phyloP scores from a whole-genome alignment of 495 filamentous ascomycete genomes.

The Aspergillus egyptiacus region DNA sequence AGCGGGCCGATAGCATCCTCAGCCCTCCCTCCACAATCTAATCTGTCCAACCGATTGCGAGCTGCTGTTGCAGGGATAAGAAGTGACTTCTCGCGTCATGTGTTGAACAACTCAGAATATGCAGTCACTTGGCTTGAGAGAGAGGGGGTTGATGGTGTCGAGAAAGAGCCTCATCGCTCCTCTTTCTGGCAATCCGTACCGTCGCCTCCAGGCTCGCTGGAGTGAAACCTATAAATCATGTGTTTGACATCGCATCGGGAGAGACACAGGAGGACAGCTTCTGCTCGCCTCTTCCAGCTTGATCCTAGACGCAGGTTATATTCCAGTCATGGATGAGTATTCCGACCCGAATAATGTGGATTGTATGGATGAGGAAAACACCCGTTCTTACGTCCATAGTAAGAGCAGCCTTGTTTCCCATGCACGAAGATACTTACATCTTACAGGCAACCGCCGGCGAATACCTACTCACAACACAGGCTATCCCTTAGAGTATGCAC shows the following conservation, averaged over 20 bases:
- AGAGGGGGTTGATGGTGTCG: slow-evolving; percentile 6
- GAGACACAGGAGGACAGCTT: too few relatives aligned
- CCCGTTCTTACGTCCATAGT: not conserved
- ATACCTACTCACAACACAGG: not conserved
- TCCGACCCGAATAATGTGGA: too few relatives aligned
- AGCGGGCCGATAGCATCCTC: slow-evolving; percentile 1
- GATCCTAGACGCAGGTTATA: not conserved
- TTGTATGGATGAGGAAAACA: not conserved
- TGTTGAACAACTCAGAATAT: slow-evolving; percentile 8
- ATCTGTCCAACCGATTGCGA: not conserved
- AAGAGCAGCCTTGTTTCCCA: not conserved
- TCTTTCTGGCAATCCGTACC: slow-evolving; percentile 1
- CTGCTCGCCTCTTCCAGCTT: not conserved
- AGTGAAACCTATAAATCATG: not conserved
- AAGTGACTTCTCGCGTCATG: slow-evolving; percentile 3
- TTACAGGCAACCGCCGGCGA: not conserved
- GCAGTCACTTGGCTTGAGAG: slow-evolving; percentile 1
- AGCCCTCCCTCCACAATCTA: slow-evolving; percentile 1
- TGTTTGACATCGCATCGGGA: too few relatives aligned
- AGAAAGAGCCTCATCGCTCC: slow-evolving; percentile 10
- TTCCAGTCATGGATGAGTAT: not conserved
- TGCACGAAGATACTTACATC: not conserved
- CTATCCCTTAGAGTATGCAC: too few relatives aligned
- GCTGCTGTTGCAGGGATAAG: not conserved
- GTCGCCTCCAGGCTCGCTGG: not conserved